A percentile compares a stretch with the other conserved stretches of the same genome.
These are phyloP conservation scores for Zopfochytrium polystomum DNA, from an alignment of 371 early-diverging fungal species.

Conservation along the genomic window DNA sequence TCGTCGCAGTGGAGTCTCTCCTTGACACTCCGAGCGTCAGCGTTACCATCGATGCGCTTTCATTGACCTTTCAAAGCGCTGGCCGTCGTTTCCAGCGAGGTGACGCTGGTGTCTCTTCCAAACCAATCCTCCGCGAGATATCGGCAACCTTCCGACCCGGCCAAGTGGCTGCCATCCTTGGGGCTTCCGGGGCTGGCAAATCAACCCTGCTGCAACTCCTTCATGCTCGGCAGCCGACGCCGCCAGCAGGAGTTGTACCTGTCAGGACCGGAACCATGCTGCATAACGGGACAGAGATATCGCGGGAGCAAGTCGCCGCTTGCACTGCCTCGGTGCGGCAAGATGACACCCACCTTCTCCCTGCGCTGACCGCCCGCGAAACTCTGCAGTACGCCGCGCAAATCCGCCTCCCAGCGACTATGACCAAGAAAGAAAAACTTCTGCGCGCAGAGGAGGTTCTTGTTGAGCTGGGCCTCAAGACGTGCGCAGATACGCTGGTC, in stretches of 20 bases:
- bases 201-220: constrained; percentile 65
- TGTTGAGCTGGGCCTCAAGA: constrained; percentile 36
- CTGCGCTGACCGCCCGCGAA: constrained; percentile 42
- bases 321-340: constrained; percentile 35
- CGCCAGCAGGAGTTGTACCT: constrained; percentile 16
- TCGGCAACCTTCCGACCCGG: constrained; percentile 58
- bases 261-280: constrained; percentile 26
- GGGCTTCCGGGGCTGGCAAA: constrained; percentile 79
- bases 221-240: constrained; percentile 39
- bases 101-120: not conserved
- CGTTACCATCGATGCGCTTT: constrained; percentile 19
- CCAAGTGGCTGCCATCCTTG: constrained; percentile 71
- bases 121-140: constrained; percentile 52
- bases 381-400: constrained; percentile 40
- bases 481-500: constrained; percentile 40
- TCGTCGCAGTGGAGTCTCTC: constrained; percentile 5
- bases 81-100: not conserved
- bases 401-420: constrained; percentile 29
- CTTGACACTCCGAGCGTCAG: constrained; percentile 17
- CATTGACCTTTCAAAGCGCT: constrained; percentile 10
- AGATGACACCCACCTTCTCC: constrained; percentile 41
- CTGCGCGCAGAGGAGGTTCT: constrained; percentile 42
- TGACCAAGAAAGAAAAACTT: constrained; percentile 36
- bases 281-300: constrained; percentile 26
- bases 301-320: not conserved